A percentile compares a stretch with the other conserved stretches of the same genome.
Evolutionary conservation across 306 rosid genomes (phyloP).

Genomic region (Erythrophleum fordii): DNA sequence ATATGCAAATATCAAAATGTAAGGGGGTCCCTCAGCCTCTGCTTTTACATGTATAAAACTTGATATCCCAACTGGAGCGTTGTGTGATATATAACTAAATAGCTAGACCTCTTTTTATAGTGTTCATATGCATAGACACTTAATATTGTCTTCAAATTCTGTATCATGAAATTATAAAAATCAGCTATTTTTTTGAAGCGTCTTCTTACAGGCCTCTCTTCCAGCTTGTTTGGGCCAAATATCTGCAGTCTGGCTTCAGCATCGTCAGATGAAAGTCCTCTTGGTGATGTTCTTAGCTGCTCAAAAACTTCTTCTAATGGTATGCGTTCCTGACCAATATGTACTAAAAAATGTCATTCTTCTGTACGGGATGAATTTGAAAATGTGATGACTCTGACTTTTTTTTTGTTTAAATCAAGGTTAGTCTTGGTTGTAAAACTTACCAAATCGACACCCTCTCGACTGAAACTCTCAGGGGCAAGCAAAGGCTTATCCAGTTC

Average conservation of each 20-base stretch:
- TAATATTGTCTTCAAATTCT: conserved; percentile 6
- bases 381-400: conserved; percentile 9
- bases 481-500: conserved; percentile 80
- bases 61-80: too few relatives aligned
- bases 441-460: conserved; percentile 86
- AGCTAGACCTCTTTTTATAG: neutral
- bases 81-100: too few relatives aligned
- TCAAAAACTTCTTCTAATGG: conserved; percentile 83
- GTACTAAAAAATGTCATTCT: conserved; percentile 21
- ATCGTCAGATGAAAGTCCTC: conserved; percentile 80
- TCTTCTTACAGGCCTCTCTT: conserved; percentile 72
- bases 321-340: conserved; percentile 62
- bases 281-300: conserved; percentile 64
- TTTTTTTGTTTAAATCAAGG: neutral
- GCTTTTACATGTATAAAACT: too few relatives aligned
- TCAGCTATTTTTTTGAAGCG: conserved; percentile 1
- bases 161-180: neutral
- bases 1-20: too few relatives aligned
- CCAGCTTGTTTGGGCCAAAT: conserved; percentile 80
- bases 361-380: conserved; percentile 24
- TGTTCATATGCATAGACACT: neutral
- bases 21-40: too few relatives aligned
- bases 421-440: conserved; percentile 21
- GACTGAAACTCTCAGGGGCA: conserved; percentile 71
- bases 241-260: conserved; percentile 70